Base-by-base conservation (phyloP, 805 yeast species). In the Candida adriatica region DNA sequence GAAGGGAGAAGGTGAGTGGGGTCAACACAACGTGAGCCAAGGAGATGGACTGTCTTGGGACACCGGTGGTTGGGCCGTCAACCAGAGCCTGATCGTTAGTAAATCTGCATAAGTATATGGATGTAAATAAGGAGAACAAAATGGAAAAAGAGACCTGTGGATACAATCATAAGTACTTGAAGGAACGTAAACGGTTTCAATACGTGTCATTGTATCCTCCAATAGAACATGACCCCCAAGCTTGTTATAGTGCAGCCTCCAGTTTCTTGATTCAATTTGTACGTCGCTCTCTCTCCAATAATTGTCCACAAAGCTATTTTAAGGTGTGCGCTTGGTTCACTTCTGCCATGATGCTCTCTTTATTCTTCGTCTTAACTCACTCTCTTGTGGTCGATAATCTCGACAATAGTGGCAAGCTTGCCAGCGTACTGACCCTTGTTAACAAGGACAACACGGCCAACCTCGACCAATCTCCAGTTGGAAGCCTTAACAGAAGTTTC, bases 381-480 rank as follows among this genome's bases (percentile, higher is more conserved):
- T 75, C 96, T 84, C 79, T 86, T 88, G 79, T 92, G 96, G 79
- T 92, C 97, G 64, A 92, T 84, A 74, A 92, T 85, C 78, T 92
- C 98, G 62, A 88, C 97, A 61, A 92, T 80, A 64, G 95, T 73
- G 60, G 97, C 99, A 64, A 92, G 79, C 71, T 86, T 84, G 56
- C 82, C 82, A 47, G 77, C 66, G 56, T 58, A 59, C 46, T 66
- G 62, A 60, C 85, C 84, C 69, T 80, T 75, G 80, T 77, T 75
- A 64, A 90, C 65, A 63, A 90, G 81, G 67, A 88, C 95, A 65
- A 92, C 84, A 76, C 99, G 95, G 69, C 98, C 98, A 64, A 88
- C 84, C 79, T 90, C 96, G 68, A 92, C 98, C 64, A 77, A 79
- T 84, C 96, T 86, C 97, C 97, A 92, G 90, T 84, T 84, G 68